Percentiles rank a stretch among this genome's conserved stretches.
These are phyloP conservation scores for Hysterangium stoloniferum DNA, from an alignment of 768 basidiomycete genomes.

Conservation along the genomic window DNA sequence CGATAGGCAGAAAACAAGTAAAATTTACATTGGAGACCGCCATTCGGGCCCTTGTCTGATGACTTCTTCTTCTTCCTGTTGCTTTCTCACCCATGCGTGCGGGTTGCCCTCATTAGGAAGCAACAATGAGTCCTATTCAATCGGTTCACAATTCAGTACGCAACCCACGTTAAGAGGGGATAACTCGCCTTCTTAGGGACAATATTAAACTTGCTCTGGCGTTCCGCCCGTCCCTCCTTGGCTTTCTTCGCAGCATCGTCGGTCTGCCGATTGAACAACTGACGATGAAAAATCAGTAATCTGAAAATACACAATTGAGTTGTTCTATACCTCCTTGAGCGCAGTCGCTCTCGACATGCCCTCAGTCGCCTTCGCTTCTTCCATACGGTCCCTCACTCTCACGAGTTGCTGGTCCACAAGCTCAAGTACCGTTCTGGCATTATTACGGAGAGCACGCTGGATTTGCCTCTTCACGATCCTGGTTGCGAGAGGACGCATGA, in stretches of 20 bases:
- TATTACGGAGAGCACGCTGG: constrained; percentile 51
- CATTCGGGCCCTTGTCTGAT: constrained; percentile 40
- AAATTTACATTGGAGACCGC: too few relatives aligned
- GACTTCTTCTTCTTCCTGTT: constrained; percentile 36
- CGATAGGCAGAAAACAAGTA: too few relatives aligned
- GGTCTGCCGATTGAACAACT: constrained; percentile 58
- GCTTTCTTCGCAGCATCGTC: constrained; percentile 28
- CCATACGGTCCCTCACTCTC: constrained; percentile 74
- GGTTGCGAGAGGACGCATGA: constrained; percentile 70
- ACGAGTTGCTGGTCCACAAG: constrained; percentile 87
- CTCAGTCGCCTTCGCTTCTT: constrained; percentile 45
- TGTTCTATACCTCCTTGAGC: constrained; percentile 43
- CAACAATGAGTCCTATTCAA: constrained; percentile 40
- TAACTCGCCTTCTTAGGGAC: constrained; percentile 48
- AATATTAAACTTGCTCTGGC: constrained; percentile 67
- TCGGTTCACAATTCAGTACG: not conserved
- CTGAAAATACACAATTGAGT: constrained; percentile 17
- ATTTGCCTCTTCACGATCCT: constrained; percentile 73
- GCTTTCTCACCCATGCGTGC: constrained; percentile 63
- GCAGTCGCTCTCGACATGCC: constrained; percentile 39
- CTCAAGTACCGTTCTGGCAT: constrained; percentile 73
- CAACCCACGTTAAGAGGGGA: not conserved
- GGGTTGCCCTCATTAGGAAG: constrained; percentile 58
- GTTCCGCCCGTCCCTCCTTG: constrained; percentile 32
- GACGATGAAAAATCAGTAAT: constrained; percentile 11